Evolutionary conservation across 2,329 filamentous ascomycete genomes (phyloP), one percentile per base, ranked within the genome.

Genomic region (Nannizziopsis barbatae): DNA sequence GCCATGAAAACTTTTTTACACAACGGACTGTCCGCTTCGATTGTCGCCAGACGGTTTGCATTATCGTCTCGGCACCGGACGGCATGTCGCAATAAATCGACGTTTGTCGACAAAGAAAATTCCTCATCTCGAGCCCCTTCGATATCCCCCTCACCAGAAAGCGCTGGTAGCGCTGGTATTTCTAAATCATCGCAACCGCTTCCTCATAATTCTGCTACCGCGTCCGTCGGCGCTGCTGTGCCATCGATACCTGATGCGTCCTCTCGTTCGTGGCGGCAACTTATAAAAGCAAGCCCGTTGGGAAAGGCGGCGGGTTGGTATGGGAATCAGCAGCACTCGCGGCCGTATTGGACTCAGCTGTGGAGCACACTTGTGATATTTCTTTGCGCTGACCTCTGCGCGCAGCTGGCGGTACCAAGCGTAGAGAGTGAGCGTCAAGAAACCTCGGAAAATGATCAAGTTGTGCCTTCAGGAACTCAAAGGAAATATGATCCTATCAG

Each of bases 311-410:
- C 61, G 7, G 52, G 59, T 35, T 63, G 62, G 52, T 95, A 92
- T 62, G 80, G 76, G 12, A 75, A 81, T 17, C 77, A 80, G 41
- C 87, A 95, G 67, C 71, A 77, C 45, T 75, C 76, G 43, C 72
- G 81, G 43, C 89, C 90, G 0, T 85, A 86, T 60, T 68, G 75
- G n/a, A 93, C 86, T 8, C 89, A 95, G 69, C 64, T 94, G 52
- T 73, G 75, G 55, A 87, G 79, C 57, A 80, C 84, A 37, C 65
- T 95, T 40, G 73, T 86, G 35, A 86, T 94, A 51, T 95, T 88
- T 61, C 73, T 89, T 35, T 75, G 79, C 43, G 86, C 84, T 7
- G 88, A 94, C 64, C 56, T 92, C 47, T 81, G 79, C 39, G 86
- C 87, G 40, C 88, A 94, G 68, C 72, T 74, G 50, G 79, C 93